Evolutionary conservation across 805 yeast genomes (phyloP).

Genomic region (Zygosaccharomyces bisporus): DNA sequence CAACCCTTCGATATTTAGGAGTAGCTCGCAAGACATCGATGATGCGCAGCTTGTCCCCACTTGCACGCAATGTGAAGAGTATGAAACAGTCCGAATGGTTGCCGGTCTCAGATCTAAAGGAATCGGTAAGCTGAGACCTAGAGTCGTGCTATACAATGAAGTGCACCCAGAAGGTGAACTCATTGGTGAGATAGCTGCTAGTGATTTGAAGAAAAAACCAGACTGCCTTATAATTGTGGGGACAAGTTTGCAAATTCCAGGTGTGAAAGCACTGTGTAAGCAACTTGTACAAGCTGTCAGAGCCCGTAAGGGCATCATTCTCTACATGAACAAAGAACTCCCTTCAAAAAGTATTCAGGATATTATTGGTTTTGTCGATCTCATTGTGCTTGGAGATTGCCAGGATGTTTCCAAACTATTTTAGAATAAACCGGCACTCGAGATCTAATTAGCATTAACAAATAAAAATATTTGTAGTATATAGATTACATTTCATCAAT

Average conservation of each 20-base stretch:
- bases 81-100: slow-evolving; percentile 50
- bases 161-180: slow-evolving; percentile 84
- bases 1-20: slow-evolving; percentile 48
- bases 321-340: slow-evolving; percentile 58
- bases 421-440: neutral
- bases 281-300: slow-evolving; percentile 58
- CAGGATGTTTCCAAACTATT: slow-evolving; percentile 45
- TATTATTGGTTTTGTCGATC: slow-evolving; percentile 50
- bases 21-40: slow-evolving; percentile 31
- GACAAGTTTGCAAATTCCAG: slow-evolving; percentile 78
- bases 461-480: neutral
- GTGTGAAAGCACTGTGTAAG: slow-evolving; percentile 57
- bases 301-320: slow-evolving; percentile 52
- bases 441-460: neutral
- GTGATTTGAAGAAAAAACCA: slow-evolving; percentile 61
- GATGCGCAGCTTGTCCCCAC: slow-evolving; percentile 39
- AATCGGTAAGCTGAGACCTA: slow-evolving; percentile 57
- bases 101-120: slow-evolving; percentile 66
- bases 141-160: slow-evolving; percentile 69
- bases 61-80: slow-evolving; percentile 64
- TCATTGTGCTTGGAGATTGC: slow-evolving; percentile 63
- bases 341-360: slow-evolving; percentile 50
- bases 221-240: slow-evolving; percentile 82
- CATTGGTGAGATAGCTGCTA: slow-evolving; percentile 69
- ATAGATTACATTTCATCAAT: slow-evolving; percentile 50